Evolutionary conservation across 768 basidiomycete genomes (phyloP).

Genomic region (Chalciporus sphaerocephalus): DNA sequence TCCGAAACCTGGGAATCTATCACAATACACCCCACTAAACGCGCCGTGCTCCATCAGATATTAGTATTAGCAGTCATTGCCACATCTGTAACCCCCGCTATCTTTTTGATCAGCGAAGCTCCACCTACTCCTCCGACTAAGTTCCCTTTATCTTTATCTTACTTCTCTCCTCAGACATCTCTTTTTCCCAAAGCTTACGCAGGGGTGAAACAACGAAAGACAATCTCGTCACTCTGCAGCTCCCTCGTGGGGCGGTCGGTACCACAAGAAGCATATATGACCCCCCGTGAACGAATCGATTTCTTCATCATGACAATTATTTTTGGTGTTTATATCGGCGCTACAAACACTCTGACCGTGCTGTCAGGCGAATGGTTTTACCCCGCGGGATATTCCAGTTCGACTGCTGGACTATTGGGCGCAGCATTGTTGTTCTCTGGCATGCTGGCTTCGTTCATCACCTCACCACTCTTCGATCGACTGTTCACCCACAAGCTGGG

Average conservation of each 20-base stretch:
- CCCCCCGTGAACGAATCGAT: slow-evolving; percentile 61
- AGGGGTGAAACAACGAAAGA: slow-evolving; percentile 54
- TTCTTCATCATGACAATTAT: slow-evolving; percentile 54
- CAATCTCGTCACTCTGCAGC: slow-evolving; percentile 49
- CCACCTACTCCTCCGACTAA: slow-evolving; percentile 81
- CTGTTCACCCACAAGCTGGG: slow-evolving; percentile 75
- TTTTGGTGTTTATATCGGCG: slow-evolving; percentile 64
- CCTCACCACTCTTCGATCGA: slow-evolving; percentile 76
- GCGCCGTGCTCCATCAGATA: slow-evolving; percentile 39
- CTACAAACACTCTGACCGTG: slow-evolving; percentile 62
- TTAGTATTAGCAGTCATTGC: slow-evolving; percentile 68
- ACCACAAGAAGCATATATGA: slow-evolving; percentile 51
- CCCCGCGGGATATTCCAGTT: slow-evolving; percentile 68
- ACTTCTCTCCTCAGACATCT: not conserved
- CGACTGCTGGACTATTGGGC: slow-evolving; percentile 66
- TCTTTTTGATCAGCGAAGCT: slow-evolving; percentile 52
- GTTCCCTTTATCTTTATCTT: slow-evolving; percentile 8
- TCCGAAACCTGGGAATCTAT: not conserved
- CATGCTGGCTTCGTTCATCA: slow-evolving; percentile 59
- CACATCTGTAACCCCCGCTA: slow-evolving; percentile 54
- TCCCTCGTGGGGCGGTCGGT: slow-evolving; percentile 48
- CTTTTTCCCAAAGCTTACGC: slow-evolving; percentile 50
- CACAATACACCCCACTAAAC: not conserved
- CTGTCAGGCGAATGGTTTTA: slow-evolving; percentile 63
- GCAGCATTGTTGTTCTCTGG: slow-evolving; percentile 66